Base-by-base conservation (phyloP, 371 early-diverging fungal genomes). In the Rhizopus stolonifer region DNA sequence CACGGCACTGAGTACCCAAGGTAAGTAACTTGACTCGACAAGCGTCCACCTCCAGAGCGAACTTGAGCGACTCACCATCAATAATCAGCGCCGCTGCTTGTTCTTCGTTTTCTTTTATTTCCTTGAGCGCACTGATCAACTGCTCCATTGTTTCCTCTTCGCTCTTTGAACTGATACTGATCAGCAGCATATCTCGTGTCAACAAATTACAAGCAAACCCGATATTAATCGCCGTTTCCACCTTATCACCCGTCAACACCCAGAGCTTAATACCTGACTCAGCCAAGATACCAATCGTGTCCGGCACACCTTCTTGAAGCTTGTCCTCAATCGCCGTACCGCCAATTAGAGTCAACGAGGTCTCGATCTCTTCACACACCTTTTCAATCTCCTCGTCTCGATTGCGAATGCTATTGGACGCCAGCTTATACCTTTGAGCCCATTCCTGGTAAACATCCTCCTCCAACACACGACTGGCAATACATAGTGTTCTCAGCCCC, bases 241-340 rank as follows among this genome's bases (percentile, higher is more conserved):
- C 91, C 69, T 97, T 92, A 71, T 99, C 99, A 25, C 99, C 99
- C 0, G 99, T 99, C 68, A 99, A 65, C 79, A 99, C 95, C 95
- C 96, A 98, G 17, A 96, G 80, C 52, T 88, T 87, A 55, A 99
- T 94, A 18, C 96, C 97, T 0, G 98, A 98, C 18, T 81, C 74
- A 1, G 95, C 87, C 21, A 97, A 79, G 26, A 81, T 78, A 44
- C 81, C 85, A 46, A 99, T 92, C 0, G 98, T 92, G 49, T 94
- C 89, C 11, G 94, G 93, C 0, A 98, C 99, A n/a, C 92, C 89
- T 15, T 84, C 89, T 59, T 99, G 99, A 23, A 99, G 70, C 46
- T 90, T 86, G 68, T 94, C 94, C 70, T 95, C 96, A 48, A 98
- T 91, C 25, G 90, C 95, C 0, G 94, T 91, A 4, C 88, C 85